A percentile compares a stretch with the other conserved stretches of the same genome.
phyloP scores from a whole-genome alignment of 148 eudicot genomes.

The Agrostemma githago region DNA sequence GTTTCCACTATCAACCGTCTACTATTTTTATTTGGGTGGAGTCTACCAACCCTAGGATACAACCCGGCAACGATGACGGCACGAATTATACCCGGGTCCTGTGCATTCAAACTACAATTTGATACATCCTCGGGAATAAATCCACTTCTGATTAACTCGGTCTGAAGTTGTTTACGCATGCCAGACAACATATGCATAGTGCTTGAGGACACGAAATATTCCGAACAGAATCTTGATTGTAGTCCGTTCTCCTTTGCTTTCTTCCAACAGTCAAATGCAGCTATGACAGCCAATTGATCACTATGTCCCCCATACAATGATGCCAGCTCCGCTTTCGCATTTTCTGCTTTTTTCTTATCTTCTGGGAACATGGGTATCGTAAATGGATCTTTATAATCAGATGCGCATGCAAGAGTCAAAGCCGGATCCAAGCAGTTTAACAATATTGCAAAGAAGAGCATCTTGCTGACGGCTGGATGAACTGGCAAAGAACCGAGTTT shows the following conservation, averaged over 20 bases:
- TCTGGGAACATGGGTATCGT: slow-evolving; percentile 69
- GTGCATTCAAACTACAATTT: slow-evolving; percentile 53
- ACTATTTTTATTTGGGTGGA: slow-evolving; percentile 34
- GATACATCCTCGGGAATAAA: slow-evolving; percentile 58
- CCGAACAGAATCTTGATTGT: slow-evolving; percentile 64
- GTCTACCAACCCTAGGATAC: slow-evolving; percentile 85
- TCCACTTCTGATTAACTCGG: slow-evolving; percentile 55
- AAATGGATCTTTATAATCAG: slow-evolving; percentile 77
- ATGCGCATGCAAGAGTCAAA: slow-evolving; percentile 88
- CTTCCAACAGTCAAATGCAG: slow-evolving; percentile 94
- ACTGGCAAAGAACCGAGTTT: slow-evolving; percentile 80
- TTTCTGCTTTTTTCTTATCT: slow-evolving; percentile 59
- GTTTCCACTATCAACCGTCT: slow-evolving; percentile 52
- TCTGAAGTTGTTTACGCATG: slow-evolving; percentile 70
- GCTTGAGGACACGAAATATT: slow-evolving; percentile 59
- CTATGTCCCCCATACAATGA: slow-evolving; percentile 73
- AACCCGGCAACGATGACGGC: slow-evolving; percentile 81
- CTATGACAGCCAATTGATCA: slow-evolving; percentile 86
- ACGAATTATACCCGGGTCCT: slow-evolving; percentile 63
- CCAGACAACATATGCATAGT: slow-evolving; percentile 69
- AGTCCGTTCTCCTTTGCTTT: slow-evolving; percentile 57
- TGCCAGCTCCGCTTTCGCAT: slow-evolving; percentile 71
- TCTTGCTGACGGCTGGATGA: slow-evolving; percentile 84
- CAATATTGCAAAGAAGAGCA: slow-evolving; percentile 76
- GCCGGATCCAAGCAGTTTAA: slow-evolving; percentile 94